Evolutionary conservation across 768 basidiomycete genomes (phyloP).

Genomic region (Lactarius quietus): DNA sequence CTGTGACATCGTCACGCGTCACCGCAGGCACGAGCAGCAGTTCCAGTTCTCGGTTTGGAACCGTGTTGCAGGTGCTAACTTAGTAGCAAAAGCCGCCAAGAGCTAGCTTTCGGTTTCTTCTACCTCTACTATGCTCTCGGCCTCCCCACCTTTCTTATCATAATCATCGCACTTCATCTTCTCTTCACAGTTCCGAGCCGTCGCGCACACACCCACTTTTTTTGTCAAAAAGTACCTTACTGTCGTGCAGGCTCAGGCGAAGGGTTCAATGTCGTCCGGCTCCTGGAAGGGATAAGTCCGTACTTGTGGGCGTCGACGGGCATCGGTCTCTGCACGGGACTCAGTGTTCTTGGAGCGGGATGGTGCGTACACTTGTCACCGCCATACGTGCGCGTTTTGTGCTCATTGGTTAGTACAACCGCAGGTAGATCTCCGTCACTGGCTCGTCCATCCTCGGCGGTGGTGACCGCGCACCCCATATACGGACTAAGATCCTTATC

Average conservation of each 20-base stretch:
- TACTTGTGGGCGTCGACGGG: conserved; percentile 91
- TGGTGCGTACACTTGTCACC: conserved; percentile 65
- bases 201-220: no score
- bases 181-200: conserved; percentile 71
- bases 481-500: conserved; percentile 96
- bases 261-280: no score
- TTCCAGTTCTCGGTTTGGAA: no score
- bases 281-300: no score
- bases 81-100: no score
- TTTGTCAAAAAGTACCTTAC: neutral
- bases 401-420: neutral
- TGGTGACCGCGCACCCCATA: conserved; percentile 89
- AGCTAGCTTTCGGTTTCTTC: no score
- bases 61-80: no score
- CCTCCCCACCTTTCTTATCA: conserved; percentile 58
- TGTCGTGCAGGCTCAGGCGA: conserved; percentile 64
- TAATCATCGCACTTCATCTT: conserved; percentile 79
- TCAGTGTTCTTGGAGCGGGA: conserved; percentile 92
- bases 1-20: no score
- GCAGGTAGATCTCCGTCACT: conserved; percentile 96
- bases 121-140: conserved; percentile 61
- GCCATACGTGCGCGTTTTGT: no score
- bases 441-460: conserved; percentile 96
- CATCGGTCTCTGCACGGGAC: conserved; percentile 87
- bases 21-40: no score